Base-by-base conservation (phyloP, 2,329 filamentous ascomycete genomes). In the Diplodia sapinea region DNA sequence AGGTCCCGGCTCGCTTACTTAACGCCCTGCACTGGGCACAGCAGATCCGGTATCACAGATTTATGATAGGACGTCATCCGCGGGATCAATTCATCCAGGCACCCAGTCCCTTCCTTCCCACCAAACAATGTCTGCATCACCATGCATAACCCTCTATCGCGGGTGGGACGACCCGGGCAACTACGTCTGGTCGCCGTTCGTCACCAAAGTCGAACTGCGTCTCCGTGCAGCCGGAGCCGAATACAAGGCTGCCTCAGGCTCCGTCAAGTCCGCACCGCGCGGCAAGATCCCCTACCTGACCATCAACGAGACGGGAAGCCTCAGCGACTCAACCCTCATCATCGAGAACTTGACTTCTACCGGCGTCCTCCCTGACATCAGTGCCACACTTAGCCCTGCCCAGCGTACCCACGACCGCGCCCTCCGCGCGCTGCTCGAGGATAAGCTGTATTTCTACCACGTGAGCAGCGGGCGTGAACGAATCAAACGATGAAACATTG, bases 281-380 rank as follows among this genome's bases (percentile, higher is more conserved):
- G 86, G 86, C 50, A 90, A 89, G 75, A 83, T 89, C 11, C 87
- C 87, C 0, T 90, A 89, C 71, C 66, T 88, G 26, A 77, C 80
- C 23, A 20, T 75, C 20, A 20, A 29, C 2, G 29, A 51, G 20
- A 66, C 70, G 36, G 69, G 71, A 23, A 69, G 69, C 67, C 68
- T 89, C 0, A 78, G 79, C 20, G 87, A 90, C 76, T 85, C 86
- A 0, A 77, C 80, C 0, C 77, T 89, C n/a, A 89, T 90, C 70
- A 80, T 81, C 62, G 77, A 80, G 43, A 69, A 75, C 0, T 74
- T 90, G 4, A 72, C 82, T 4, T 76, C 80, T 1, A 70, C 75
- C 1, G 81, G 79, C 1, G 23, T 81, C 0, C 36, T 87, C 4
- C 68, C 77, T 3, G 83, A 89, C 68, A 70, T 89, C 13, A 87